Evolutionary conservation across 2,329 filamentous ascomycete species (phyloP), one percentile per base, ranked within the genome.

Genomic region (Ceratocystis alfenasii): DNA sequence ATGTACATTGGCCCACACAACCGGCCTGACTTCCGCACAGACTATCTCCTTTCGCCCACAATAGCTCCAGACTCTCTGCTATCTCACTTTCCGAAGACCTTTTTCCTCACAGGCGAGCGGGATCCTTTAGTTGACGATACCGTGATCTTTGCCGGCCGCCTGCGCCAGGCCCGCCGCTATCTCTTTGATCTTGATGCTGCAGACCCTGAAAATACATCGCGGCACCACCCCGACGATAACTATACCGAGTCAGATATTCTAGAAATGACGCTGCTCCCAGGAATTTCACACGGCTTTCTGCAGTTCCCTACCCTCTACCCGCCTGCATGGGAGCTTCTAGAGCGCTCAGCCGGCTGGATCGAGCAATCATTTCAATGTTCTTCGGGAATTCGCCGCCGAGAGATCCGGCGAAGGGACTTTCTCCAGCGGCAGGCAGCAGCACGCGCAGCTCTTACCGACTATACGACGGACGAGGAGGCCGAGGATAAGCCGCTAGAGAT

Each of bases 61-160:
- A 82, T 96, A 0, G 92, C 94, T 0, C 94, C 94, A 0, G 93
- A 96, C 70, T 80, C 83, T 0, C 79, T 97, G 0, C 82, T 99
- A 0, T 84, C 87, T 15, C 82, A 83, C n/a, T 97, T 99, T 70
- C 94, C 94, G 1, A 96, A 95, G 74, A 94, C 89, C 0, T 96
- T 93, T 74, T 91, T 99, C 71, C 78, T 97, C 64, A 97, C 94
- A 0, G 94, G 94, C 62, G 94, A 99, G 76, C 87, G 93, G 36
- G 94, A 99, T 73, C 94, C 94, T 0, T 78, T 99, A 0, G 94
- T 97, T 0, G 94, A 99, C 72, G 94, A 99, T 74, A 99, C 94
- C 0, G 90, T 96, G 61, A 92, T 99, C 68, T 96, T 99, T 72
- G 92, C 94, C 0, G 94, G 93, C 0, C 80, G 93, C 0, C 75